Percentiles rank a stretch among this genome's conserved stretches.
Conservation (phyloP, 1,284 basidiomycete species). For the Laetiporus sulphureus region DNA sequence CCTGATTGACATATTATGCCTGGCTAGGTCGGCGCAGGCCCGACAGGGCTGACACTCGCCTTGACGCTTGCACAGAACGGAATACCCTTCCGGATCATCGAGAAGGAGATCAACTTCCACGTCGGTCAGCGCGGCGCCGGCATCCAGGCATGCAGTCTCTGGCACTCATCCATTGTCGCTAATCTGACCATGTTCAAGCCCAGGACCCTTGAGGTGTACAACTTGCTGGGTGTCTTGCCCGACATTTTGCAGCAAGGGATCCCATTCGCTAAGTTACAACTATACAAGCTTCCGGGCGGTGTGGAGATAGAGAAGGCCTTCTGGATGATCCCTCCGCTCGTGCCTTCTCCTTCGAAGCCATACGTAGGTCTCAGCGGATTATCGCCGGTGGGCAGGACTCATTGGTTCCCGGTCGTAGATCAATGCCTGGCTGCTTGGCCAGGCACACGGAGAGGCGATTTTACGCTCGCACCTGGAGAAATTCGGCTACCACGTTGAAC, state of each 20-base stretch:
- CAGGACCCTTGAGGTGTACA: conserved; percentile 17
- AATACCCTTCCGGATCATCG: background rate
- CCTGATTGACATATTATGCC: too few species aligned
- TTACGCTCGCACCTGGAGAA: conserved; percentile 23
- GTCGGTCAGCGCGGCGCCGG: background rate
- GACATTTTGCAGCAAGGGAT: conserved; percentile 6
- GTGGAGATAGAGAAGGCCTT: conserved; percentile 8
- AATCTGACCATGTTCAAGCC: conserved; percentile 12
- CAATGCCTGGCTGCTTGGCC: conserved; percentile 16
- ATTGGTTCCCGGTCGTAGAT: background rate
- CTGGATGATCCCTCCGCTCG: conserved; percentile 3
- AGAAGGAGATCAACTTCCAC: background rate
- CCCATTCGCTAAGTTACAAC: conserved; percentile 2
- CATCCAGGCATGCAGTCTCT: background rate
- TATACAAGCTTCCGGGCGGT: conserved; percentile 16
- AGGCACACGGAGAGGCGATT: conserved; percentile 22
- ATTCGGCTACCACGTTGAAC: conserved; percentile 22
- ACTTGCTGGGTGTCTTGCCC: conserved; percentile 15
- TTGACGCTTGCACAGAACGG: background rate
- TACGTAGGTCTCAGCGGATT: conserved; percentile 14
- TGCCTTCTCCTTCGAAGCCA: conserved; percentile 15
- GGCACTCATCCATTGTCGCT: too few species aligned
- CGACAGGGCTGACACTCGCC: conserved; percentile 9
- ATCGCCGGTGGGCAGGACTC: background rate
- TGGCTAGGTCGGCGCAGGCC: conserved; percentile 15